A percentile compares a stretch with the other conserved stretches of the same genome.
phyloP scores from a whole-genome alignment of 2,329 filamentous ascomycete genomes.

The Cadophora gregata region DNA sequence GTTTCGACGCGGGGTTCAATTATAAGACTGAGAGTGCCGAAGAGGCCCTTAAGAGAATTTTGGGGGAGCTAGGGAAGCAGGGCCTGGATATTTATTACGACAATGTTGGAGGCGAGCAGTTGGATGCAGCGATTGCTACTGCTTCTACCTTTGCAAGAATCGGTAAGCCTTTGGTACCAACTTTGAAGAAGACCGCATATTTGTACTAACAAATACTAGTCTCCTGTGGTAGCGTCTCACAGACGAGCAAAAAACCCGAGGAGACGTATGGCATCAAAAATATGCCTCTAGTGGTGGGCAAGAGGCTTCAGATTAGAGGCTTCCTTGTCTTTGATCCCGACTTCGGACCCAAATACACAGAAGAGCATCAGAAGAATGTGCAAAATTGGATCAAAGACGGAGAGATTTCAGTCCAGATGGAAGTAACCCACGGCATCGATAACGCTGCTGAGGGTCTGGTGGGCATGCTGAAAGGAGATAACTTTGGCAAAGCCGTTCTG shows the following conservation, averaged over 20 bases:
- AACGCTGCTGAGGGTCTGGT: constrained; percentile 67
- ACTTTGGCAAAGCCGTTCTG: constrained; percentile 74
- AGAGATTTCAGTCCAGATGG: constrained; percentile 63
- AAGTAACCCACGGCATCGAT: constrained; percentile 69
- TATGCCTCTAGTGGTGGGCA: constrained; percentile 61
- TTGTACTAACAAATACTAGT: constrained; percentile 41
- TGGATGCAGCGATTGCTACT: constrained; percentile 68
- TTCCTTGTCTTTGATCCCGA: constrained; percentile 69
- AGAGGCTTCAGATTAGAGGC: constrained; percentile 66
- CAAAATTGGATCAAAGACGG: constrained; percentile 72
- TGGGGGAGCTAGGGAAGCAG: constrained; percentile 60
- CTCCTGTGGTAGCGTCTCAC: constrained; percentile 66
- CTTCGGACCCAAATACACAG: constrained; percentile 64
- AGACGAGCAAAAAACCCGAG: constrained; percentile 63
- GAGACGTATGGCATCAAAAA: constrained; percentile 67
- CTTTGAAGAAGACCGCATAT: neutral
- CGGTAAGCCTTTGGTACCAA: constrained; percentile 32
- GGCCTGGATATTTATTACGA: constrained; percentile 80
- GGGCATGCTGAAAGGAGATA: constrained; percentile 70
- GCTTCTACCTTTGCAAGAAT: constrained; percentile 70
- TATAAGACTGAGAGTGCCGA: constrained; percentile 75
- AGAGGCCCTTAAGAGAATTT: constrained; percentile 64
- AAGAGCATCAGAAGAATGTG: constrained; percentile 70
- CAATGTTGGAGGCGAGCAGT: constrained; percentile 77
- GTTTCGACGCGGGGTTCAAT: constrained; percentile 77